Conservation (phyloP, 148 eudicot genomes). For the Polygonum maritimum region DNA sequence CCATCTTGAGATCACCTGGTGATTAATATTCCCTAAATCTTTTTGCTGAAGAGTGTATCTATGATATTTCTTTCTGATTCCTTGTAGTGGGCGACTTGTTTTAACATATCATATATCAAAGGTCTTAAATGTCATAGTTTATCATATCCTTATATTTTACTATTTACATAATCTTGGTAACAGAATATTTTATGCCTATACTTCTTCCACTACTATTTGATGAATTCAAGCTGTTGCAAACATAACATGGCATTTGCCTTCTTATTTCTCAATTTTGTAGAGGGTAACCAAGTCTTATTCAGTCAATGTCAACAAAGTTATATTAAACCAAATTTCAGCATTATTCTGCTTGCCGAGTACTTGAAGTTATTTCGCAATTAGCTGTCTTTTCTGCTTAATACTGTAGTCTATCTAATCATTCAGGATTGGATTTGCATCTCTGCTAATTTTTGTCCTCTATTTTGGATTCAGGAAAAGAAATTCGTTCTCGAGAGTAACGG, state of each 20-base stretch:
- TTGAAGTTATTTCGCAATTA: background rate
- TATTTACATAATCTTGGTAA: background rate
- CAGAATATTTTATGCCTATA: background rate
- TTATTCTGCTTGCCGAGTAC: background rate
- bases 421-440: background rate
- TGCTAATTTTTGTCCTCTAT: constrained; percentile 7
- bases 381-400: background rate
- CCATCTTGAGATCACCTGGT: background rate
- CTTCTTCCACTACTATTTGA: background rate
- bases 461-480: constrained; percentile 61
- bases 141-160: background rate
- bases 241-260: background rate
- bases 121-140: background rate
- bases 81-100: background rate
- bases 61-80: background rate
- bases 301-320: background rate
- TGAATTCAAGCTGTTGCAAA: background rate
- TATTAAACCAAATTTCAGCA: background rate
- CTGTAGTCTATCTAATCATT: background rate
- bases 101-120: background rate
- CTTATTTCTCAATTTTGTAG: background rate
- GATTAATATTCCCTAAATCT: background rate
- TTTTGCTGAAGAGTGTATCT: background rate
- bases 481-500: constrained; percentile 83
- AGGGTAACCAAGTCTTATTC: background rate